Evolutionary conservation across 148 eudicot genomes (phyloP), one percentile per base, ranked within the genome.

Genomic region (Rhododendron griersonianum): DNA sequence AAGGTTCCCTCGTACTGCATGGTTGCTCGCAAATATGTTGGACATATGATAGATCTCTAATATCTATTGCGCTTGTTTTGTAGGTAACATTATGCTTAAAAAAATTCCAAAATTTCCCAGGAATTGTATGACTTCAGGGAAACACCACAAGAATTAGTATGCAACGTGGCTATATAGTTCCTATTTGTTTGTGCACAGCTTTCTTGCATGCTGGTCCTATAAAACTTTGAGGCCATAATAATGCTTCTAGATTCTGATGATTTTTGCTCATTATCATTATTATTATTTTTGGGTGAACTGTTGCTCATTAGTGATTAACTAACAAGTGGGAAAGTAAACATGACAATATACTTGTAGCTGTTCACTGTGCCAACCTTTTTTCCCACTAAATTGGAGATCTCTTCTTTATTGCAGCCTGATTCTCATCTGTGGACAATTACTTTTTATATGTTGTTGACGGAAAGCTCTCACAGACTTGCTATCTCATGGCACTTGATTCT

Each of bases 381-480:
- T 4, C 16, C 37, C 13, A 21, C 7, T 84, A 74, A 19, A 51
- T 51, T 75, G 81, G 21, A 51, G 47, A 19, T 84, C 3, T 57
- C 33, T 84, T 74, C 44, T 75, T 74, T 53, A 6, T 37, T 53
- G 11, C 75, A 53, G 47, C 82, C 30, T 76, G 18, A 41, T 80
- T 87, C 77, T 90, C 18, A 80, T 81, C 39, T 69, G 7, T 73
- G 57, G 50, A 80, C 67, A 6, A 0, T 84, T 75, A 53, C 78
- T 50, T 78, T 80, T 84, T 82, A 71, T 88, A 98, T 98, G 97
- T 98, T 88, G 99, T 98, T 85, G 98, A 98, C 89, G 98, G 98
- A 63, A 97, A 97, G 94, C 93, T 98, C 84, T 95, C 99, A 74
- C 99, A 98, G 87, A 98, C 99, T 86, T 97, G 99, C 84, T 98